Base-by-base conservation (phyloP, 139 green algal genomes). In the Nannochloris sp. region DNA sequence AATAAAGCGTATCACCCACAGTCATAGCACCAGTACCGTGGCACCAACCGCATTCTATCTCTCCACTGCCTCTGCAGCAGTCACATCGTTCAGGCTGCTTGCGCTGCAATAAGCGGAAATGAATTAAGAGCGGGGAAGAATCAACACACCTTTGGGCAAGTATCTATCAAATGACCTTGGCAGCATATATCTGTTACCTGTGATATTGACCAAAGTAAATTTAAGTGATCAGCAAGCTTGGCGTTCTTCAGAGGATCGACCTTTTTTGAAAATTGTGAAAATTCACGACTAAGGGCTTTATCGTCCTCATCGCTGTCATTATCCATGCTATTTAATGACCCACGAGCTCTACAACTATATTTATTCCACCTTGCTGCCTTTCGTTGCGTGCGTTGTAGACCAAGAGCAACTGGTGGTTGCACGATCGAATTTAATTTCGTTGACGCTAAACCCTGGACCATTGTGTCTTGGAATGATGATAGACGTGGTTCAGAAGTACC, bases 11-110 rank as follows among this genome's bases (percentile, higher is more conserved):
- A 39, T 74, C 67, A 10, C 67, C 67, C 0, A 74, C 25, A 14
- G 67, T 74, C 44, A 74, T 56, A 36, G 60, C 60, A 13, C 67
- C 67, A 46, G 67, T 74, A 48, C 67, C 67, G 23, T 74, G 44
- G 60, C 67, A 74, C 67, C 67, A 74, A 27, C 42, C 35, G 45
- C 67, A 74, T 39, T 74, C 67, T 7, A 51, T 30, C 37, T 74
- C 67, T 10, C 67, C 67, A n/a, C 31, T 63, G 23, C 67, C 67
- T 6, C 19, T 4, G 32, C 67, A 74, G 59, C 32, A 38, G 10
- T 35, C 10, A 38, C 63, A 70, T 30, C 29, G 12, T 9, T 70
- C 4, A 14, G 53, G 36, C 32, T 32, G 44, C 6, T 19, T 54
- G 8, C 35, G 9, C 59, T 65, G 59, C 35, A 51, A 51, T 19